phyloP scores from a whole-genome alignment of 305 asterid genomes.

The Fraxinus sp. region DNA sequence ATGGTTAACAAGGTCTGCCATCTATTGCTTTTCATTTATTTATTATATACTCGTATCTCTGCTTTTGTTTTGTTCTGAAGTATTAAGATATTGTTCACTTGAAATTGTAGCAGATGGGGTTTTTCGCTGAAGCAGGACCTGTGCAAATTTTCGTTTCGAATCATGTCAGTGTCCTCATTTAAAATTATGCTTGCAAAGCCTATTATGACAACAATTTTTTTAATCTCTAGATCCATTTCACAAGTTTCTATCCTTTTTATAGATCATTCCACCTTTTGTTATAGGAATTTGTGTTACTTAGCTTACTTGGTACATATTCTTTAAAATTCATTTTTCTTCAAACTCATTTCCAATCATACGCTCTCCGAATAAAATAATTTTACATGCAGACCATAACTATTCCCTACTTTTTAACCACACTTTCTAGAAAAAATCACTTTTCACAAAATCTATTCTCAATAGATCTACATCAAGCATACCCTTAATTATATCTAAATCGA shows the following conservation, averaged over 20 bases:
- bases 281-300: background rate
- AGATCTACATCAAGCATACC: background rate
- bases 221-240: background rate
- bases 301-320: background rate
- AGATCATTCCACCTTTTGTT: background rate
- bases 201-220: background rate
- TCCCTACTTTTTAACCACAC: background rate
- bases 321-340: too few relatives aligned
- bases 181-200: background rate
- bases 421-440: background rate
- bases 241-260: background rate
- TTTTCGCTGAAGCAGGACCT: conserved; percentile 95
- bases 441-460: background rate
- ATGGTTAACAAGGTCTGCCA: conserved; percentile 79
- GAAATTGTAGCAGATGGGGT: conserved; percentile 74
- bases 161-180: conserved; percentile 57
- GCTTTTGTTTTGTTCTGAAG: background rate
- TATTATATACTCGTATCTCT: background rate
- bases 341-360: background rate
- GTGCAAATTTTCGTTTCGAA: conserved; percentile 88
- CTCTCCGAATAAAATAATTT: too few relatives aligned
- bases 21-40: background rate
- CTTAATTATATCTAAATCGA: background rate
- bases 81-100: background rate
- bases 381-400: too few relatives aligned